Percentiles rank a stretch among this genome's conserved stretches.
phyloP scores from a whole-genome alignment of 2,329 filamentous ascomycete species.

The Fusarium bactridioides region DNA sequence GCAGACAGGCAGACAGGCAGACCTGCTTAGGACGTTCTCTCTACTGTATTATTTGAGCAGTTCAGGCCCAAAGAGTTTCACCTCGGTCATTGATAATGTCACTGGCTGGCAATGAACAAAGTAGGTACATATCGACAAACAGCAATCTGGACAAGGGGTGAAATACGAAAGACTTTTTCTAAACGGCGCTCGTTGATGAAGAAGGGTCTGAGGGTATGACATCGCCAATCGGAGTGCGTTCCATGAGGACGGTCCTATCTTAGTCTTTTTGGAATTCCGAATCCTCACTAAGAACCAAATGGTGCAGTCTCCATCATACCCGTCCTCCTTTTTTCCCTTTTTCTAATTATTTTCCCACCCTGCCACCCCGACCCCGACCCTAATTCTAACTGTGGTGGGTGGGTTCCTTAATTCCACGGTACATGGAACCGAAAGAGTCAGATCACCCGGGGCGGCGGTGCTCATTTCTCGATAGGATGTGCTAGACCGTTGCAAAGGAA shows the following conservation, averaged over 20 bases:
- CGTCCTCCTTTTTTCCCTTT: conserved; percentile 14
- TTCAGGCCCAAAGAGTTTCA: not conserved
- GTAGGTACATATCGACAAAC: not conserved
- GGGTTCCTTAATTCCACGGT: conserved; percentile 12
- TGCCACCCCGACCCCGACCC: conserved; percentile 5
- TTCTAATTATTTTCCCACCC: not conserved
- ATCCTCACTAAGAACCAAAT: conserved; percentile 1
- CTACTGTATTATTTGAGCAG: not conserved
- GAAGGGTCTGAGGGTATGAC: conserved; percentile 24
- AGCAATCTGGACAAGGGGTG: conserved; percentile 27
- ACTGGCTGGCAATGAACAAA: not conserved
- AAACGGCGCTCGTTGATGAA: conserved; percentile 20
- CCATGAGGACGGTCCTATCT: conserved; percentile 38
- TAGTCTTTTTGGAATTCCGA: conserved; percentile 26
- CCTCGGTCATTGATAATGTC: not conserved
- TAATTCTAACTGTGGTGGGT: not conserved
- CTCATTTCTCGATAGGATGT: conserved; percentile 7
- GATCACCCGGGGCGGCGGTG: conserved; percentile 21
- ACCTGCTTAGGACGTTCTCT: too few relatives aligned
- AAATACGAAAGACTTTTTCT: conserved; percentile 24
- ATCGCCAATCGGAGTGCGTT: conserved; percentile 39
- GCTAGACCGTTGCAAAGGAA: conserved; percentile 10
- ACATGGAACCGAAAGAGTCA: conserved; percentile 31
- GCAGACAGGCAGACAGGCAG: not conserved
- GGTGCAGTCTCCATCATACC: not conserved